phyloP scores from a whole-genome alignment of 2,329 filamentous ascomycete species.

The Colletotrichum tabaci region DNA sequence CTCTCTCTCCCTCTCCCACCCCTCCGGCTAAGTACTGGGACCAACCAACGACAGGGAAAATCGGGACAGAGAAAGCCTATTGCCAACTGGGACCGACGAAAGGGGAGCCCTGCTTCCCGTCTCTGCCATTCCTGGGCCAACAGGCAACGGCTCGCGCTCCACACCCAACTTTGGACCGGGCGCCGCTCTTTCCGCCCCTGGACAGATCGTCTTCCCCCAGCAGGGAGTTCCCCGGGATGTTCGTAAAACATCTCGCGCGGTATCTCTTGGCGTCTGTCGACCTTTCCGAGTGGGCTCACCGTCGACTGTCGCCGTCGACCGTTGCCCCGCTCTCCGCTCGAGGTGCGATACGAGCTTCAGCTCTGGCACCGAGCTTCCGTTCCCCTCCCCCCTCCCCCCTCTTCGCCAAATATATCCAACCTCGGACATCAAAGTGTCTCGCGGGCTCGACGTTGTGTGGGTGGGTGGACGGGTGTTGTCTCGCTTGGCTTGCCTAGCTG shows the following conservation, averaged over 20 bases:
- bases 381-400: not conserved
- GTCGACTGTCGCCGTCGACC: not conserved
- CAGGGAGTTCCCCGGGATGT: not conserved
- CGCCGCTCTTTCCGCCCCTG: not conserved
- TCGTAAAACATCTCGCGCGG: not conserved
- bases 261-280: slow-evolving; percentile 1
- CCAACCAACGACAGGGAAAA: not conserved
- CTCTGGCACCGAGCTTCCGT: not conserved
- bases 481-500: not conserved
- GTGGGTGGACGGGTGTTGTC: not conserved
- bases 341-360: slow-evolving; percentile 18
- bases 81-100: not conserved
- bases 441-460: not conserved
- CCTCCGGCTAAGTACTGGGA: not conserved
- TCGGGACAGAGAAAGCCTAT: not conserved
- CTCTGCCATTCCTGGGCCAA: not conserved
- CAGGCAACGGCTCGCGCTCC: not conserved
- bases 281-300: not conserved
- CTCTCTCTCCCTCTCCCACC: too few relatives aligned
- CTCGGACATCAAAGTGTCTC: not conserved
- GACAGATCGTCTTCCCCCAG: not conserved
- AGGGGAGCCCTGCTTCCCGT: not conserved
- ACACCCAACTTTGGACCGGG: not conserved
- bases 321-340: not conserved
- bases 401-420: not conserved